phyloP scores from a whole-genome alignment of 2,329 filamentous ascomycete species.

The Fusarium newnesense region DNA sequence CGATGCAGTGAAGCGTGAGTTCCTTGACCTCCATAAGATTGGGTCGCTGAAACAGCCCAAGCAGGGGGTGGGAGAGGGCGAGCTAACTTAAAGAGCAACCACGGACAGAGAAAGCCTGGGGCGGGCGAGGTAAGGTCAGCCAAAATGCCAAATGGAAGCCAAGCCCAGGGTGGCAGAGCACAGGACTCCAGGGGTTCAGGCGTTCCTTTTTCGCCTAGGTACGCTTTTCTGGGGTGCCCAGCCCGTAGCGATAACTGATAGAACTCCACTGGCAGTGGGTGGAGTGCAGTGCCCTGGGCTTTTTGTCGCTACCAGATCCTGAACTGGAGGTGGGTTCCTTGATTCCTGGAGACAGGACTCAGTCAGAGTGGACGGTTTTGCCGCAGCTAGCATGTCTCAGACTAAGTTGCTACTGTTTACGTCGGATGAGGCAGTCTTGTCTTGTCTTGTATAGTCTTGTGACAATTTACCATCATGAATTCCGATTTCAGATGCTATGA shows the following conservation, averaged over 20 bases:
- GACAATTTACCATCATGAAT: not conserved
- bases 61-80: conserved; percentile 8
- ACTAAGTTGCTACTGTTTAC: conserved; percentile 11
- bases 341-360: conserved; percentile 1
- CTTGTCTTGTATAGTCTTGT: conserved; percentile 15
- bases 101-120: not conserved
- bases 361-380: not conserved
- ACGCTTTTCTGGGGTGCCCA: conserved; percentile 18
- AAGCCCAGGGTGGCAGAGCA: conserved; percentile 27
- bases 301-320: conserved; percentile 16
- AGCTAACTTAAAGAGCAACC: conserved; percentile 10
- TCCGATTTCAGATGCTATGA: not conserved
- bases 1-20: too few species aligned
- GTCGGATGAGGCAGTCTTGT: conserved; percentile 4
- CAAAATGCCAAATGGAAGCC: not conserved
- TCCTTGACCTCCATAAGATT: conserved; percentile 7
- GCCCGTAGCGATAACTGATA: conserved; percentile 8
- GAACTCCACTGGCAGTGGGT: not conserved
- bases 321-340: conserved; percentile 19
- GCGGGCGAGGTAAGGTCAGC: conserved; percentile 8
- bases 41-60: conserved; percentile 31
- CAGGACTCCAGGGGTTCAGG: conserved; percentile 27
- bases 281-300: conserved; percentile 1
- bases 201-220: conserved; percentile 18
- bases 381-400: conserved; percentile 32